These are phyloP conservation scores for Macaranga tanarius DNA, from an alignment of 441 rosid genomes.

Conservation along the genomic window DNA sequence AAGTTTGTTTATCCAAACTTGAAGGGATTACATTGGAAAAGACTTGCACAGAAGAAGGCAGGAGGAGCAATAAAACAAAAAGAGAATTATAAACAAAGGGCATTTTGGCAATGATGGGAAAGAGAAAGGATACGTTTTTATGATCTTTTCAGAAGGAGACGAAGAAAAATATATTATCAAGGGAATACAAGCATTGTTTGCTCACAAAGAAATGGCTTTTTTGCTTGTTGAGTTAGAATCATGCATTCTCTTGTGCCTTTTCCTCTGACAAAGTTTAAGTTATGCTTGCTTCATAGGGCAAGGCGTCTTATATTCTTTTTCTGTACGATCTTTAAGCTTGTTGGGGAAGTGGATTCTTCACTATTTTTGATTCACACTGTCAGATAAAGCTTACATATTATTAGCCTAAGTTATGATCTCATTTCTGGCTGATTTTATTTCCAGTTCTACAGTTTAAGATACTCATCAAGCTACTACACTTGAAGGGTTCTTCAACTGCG, in stretches of 20 bases:
- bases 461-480: neutral
- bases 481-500: neutral
- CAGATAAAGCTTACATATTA: neutral
- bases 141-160: conserved; percentile 8
- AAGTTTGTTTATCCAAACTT: conserved; percentile 29
- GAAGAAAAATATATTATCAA: conserved; percentile 19
- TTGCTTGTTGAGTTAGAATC: conserved; percentile 29
- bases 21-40: conserved; percentile 30
- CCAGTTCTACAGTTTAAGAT: neutral
- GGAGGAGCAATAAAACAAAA: conserved; percentile 38
- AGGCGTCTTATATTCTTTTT: conserved; percentile 31
- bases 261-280: conserved; percentile 43
- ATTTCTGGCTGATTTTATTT: too few relatives aligned
- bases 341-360: conserved; percentile 5
- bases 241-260: conserved; percentile 39
- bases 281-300: conserved; percentile 49
- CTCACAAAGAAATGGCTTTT: conserved; percentile 42
- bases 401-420: neutral
- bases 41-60: conserved; percentile 28
- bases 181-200: conserved; percentile 48
- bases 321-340: neutral
- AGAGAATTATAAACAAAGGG: conserved; percentile 30
- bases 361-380: conserved; percentile 12
- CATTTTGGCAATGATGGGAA: conserved; percentile 38
- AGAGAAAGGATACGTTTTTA: conserved; percentile 18